A percentile compares a stretch with the other conserved stretches of the same genome.
These are phyloP conservation scores for Chlamydomonas reinhardtii DNA, from an alignment of 163 green algal species.

Conservation along the genomic window DNA sequence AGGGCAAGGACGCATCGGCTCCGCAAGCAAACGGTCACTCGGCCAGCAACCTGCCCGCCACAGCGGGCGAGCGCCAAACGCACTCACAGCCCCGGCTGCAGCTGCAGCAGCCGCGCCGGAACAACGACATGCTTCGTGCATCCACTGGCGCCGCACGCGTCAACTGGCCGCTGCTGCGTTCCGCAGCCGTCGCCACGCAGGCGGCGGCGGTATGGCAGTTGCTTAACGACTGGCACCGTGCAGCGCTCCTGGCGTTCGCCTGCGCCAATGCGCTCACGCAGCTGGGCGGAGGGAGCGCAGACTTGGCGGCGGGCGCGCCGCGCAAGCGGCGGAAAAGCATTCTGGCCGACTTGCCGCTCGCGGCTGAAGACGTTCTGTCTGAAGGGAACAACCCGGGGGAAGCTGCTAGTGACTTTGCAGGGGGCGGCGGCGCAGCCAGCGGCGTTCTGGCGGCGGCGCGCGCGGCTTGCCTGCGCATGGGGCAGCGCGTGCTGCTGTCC, in stretches of 20 bases:
- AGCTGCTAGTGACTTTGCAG: no score
- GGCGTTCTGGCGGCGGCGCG: not conserved
- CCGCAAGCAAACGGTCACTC: no score
- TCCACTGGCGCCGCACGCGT: not conserved
- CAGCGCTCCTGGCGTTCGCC: constrained; percentile 45
- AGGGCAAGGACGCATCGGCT: no score
- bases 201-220: constrained; percentile 44
- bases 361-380: not conserved
- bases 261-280: constrained; percentile 34
- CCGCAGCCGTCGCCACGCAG: constrained; percentile 23
- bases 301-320: not conserved
- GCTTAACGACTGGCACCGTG: constrained; percentile 43
- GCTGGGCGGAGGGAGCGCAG: constrained; percentile 17
- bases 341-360: not conserved
- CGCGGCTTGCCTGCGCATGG: constrained; percentile 43
- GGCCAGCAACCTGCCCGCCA: not conserved
- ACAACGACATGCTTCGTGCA: no score
- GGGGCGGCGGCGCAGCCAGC: not conserved
- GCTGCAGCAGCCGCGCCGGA: no score
- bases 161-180: constrained; percentile 53
- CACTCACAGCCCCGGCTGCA: not conserved
- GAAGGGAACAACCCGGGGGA: not conserved
- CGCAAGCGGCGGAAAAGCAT: not conserved
- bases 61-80: not conserved
- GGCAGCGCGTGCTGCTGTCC: constrained; percentile 36